Conservation (phyloP, 1,284 basidiomycete species). For the Trichosporon coremiiforme region DNA sequence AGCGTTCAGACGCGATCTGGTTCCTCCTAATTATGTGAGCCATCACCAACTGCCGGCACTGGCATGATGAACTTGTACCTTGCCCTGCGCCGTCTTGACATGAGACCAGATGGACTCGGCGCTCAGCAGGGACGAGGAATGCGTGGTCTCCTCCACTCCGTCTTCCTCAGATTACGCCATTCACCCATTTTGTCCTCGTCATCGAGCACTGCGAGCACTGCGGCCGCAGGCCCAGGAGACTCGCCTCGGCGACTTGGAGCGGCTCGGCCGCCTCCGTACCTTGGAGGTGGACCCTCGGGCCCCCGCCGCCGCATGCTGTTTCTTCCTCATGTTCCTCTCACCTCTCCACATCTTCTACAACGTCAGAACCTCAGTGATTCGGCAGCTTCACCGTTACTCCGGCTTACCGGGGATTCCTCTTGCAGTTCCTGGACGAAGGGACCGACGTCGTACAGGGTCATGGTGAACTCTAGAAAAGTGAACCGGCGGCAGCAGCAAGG, state of each 20-base stretch:
- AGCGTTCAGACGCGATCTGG: not conserved
- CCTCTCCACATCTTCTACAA: not conserved
- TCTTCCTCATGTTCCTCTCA: not conserved
- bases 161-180: not conserved
- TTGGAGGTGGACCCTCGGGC: not conserved
- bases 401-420: not conserved
- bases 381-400: not conserved
- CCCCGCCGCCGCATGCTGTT: not conserved
- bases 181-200: slow-evolving; percentile 5
- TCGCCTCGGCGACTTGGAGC: slow-evolving; percentile 12
- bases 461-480: not conserved
- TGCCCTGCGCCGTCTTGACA: not conserved
- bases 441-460: slow-evolving; percentile 1
- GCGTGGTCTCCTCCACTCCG: not conserved
- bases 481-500: not conserved
- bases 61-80: not conserved
- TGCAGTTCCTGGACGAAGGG: not conserved
- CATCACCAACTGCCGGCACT: not conserved
- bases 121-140: slow-evolving; percentile 4
- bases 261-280: not conserved
- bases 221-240: not conserved
- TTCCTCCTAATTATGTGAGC: not conserved
- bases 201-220: not conserved
- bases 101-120: not conserved
- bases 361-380: not conserved